Base-by-base conservation (phyloP, 176 grass and related monocot genomes). In the Pontederia paniculata region DNA sequence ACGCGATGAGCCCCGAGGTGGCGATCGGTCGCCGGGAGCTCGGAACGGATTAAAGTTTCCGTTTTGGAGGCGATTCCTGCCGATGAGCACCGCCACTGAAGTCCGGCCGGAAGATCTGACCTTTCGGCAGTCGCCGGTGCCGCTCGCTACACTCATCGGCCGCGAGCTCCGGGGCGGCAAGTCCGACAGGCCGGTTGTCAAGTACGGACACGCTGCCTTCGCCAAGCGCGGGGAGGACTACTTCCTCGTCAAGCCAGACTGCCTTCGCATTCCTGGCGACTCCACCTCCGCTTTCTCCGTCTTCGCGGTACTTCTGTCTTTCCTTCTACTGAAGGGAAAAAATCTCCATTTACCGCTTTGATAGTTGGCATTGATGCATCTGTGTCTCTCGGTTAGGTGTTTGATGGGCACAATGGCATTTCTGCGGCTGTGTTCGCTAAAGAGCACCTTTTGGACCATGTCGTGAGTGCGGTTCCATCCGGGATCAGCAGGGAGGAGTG, bases 181-280 rank as follows among this genome's bases (percentile, higher is more conserved):
- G 65, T 82, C 80, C 14, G 77, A 98, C 56, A 88, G 31, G 51
- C 86, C 83, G 9, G 59, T 64, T 45, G 72, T 98, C 23, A 81
- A 74, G 72, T 98, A 82, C 77, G 86, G 80, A 50, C 72, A 98
- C 67, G 79, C 77, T 17, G 78, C 78, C 72, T 98, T 87, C 72
- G 93, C 86, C 67, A 98, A 91, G 74, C 74, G 93, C 43, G 93
- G 93, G 9, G 93, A 98, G 69, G 86, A 98, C 76, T 84, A 87
- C 77, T 83, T 98, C 72, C 93, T 98, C 44, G 65, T 81, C 58
- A 81, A 81, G 68, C 79, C 93, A 15, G 83, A 98, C 76, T 84
- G 83, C 66, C 71, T 90, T 63, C 86, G 86, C 18, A 46, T 98
- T 53, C 82, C 77, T 0, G 86, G 69, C 22, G 76, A 90, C 70